Evolutionary conservation across 805 yeast species (phyloP).

Genomic region (Candida ponderosae): DNA sequence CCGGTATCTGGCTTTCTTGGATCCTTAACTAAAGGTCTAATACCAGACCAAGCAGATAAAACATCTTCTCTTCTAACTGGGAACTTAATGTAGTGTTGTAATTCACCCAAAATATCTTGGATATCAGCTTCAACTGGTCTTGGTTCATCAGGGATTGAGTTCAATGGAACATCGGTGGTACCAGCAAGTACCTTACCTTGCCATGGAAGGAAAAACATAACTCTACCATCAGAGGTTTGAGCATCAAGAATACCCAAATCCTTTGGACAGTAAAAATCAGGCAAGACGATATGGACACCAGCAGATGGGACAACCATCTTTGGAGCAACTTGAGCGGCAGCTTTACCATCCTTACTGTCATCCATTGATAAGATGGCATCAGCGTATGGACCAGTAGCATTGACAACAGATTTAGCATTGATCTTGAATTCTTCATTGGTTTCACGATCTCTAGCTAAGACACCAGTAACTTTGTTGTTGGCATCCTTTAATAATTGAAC

Average conservation of each 20-base stretch:
- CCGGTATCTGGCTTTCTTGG: conserved; percentile 47
- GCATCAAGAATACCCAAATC: conserved; percentile 88
- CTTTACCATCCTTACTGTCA: conserved; percentile 54
- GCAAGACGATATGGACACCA: conserved; percentile 89
- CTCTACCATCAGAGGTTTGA: conserved; percentile 89
- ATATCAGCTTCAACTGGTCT: conserved; percentile 85
- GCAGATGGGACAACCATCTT: conserved; percentile 89
- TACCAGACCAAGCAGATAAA: conserved; percentile 94
- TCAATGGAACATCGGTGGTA: conserved; percentile 87
- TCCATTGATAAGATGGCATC: conserved; percentile 86
- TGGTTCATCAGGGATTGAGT: conserved; percentile 64
- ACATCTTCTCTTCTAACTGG: conserved; percentile 88
- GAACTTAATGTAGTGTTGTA: conserved; percentile 84
- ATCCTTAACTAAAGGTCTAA: conserved; percentile 88
- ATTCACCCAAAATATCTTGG: conserved; percentile 76
- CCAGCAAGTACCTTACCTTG: conserved; percentile 96
- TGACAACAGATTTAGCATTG: conserved; percentile 67
- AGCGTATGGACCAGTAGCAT: conserved; percentile 93
- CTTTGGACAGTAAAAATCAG: conserved; percentile 86
- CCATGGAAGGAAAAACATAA: conserved; percentile 96
- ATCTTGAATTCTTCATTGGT: conserved; percentile 56
- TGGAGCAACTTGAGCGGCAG: conserved; percentile 48
- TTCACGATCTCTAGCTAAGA: conserved; percentile 63
- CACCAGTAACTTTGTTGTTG: conserved; percentile 61
- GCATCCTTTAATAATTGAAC: conserved; percentile 61